Conservation (phyloP, 345 rosid species). For the Clausena lansium region DNA sequence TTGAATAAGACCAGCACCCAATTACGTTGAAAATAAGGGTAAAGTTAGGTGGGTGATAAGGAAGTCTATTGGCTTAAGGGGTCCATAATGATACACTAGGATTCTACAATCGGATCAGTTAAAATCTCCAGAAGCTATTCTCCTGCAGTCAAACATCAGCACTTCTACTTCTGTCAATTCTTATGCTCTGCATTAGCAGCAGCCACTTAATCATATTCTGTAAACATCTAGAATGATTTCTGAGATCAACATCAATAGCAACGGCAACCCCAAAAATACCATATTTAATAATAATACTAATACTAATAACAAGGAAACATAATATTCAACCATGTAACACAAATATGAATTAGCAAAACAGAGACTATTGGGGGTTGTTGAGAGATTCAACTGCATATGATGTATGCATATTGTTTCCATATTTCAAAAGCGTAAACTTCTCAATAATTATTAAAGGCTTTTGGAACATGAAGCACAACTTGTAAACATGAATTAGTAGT, state of each 20-base stretch:
- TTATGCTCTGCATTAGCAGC: neutral
- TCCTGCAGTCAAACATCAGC: constrained; percentile 2
- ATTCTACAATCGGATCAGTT: constrained; percentile 19
- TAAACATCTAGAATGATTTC: neutral
- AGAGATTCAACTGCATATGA: too few species aligned
- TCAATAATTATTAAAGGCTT: too few species aligned
- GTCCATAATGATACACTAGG: constrained; percentile 16
- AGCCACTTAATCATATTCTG: neutral
- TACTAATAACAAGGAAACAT: too few species aligned
- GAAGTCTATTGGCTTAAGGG: constrained; percentile 17
- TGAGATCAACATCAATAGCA: neutral
- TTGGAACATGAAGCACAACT: too few species aligned
- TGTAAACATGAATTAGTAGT: neutral
- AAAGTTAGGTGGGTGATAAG: constrained; percentile 23
- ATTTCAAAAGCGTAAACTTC: too few species aligned
- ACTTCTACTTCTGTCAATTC: neutral
- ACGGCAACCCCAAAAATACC: neutral
- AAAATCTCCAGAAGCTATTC: neutral
- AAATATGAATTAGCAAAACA: too few species aligned
- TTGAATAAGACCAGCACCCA: constrained; percentile 21
- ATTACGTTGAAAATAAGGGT: constrained; percentile 9
- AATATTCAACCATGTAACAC: neutral
- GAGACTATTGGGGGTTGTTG: neutral
- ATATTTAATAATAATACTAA: neutral
- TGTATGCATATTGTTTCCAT: too few species aligned